Conservation (phyloP, 208 protist genomes). For the Acanthamoeba triangularis region DNA sequence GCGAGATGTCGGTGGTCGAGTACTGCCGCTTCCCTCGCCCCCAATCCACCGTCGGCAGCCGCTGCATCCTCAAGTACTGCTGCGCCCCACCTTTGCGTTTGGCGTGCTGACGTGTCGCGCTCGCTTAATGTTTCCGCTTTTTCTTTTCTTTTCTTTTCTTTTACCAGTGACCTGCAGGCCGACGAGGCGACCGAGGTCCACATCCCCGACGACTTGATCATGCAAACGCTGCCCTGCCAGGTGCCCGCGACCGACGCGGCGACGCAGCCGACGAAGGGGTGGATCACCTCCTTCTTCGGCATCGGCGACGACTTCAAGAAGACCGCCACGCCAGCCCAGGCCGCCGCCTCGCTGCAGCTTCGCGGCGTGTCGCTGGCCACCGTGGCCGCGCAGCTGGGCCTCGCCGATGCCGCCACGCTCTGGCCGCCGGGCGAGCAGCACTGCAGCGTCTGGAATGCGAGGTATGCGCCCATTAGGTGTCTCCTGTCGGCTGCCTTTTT, state of each 20-base stretch:
- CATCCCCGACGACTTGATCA: conserved; percentile 17
- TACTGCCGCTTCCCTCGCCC: conserved; percentile 7
- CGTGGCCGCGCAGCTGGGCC: not conserved
- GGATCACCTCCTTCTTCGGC: conserved; percentile 57
- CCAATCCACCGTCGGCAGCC: not conserved
- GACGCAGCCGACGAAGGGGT: not conserved
- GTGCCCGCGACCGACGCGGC: not conserved
- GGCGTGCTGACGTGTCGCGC: not conserved
- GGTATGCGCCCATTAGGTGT: no score
- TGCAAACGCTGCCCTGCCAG: conserved; percentile 22
- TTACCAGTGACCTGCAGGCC: conserved; percentile 28
- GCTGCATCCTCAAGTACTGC: conserved; percentile 51
- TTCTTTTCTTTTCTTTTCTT: not conserved
- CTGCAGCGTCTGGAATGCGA: conserved; percentile 48
- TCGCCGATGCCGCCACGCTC: not conserved
- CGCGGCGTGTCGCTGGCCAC: not conserved
- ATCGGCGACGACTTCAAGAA: conserved; percentile 50
- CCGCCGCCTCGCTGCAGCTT: not conserved
- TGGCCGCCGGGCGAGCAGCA: not conserved
- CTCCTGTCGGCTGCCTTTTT: no score
- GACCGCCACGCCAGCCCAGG: not conserved
- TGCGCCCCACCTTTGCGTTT: no score
- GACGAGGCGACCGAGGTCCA: conserved; percentile 11
- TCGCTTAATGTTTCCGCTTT: not conserved
- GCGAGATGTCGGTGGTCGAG: conserved; percentile 39